phyloP scores from a whole-genome alignment of 805 yeast genomes.

The Candida patagonica region DNA sequence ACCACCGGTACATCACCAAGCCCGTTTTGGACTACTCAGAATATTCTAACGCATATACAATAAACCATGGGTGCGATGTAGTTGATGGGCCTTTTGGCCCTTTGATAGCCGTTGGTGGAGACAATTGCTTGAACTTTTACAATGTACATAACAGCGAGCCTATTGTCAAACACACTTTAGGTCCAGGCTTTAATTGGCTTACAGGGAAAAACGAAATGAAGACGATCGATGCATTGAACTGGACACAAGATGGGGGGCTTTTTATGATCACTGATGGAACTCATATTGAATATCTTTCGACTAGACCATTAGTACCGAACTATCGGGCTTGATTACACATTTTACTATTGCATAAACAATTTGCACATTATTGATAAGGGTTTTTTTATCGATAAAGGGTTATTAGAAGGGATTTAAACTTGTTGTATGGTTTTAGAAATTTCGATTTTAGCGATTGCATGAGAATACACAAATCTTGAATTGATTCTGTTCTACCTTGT shows the following conservation, averaged over 20 bases:
- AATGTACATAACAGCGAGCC: constrained; percentile 2
- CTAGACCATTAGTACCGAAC: no score
- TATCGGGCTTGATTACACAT: no score
- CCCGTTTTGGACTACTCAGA: constrained; percentile 2
- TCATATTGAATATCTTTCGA: background rate
- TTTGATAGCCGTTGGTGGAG: constrained; percentile 10
- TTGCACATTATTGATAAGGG: no score
- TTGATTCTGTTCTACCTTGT: no score
- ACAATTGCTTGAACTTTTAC: constrained; percentile 6
- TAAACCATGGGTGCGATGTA: constrained; percentile 12
- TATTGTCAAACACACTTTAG: background rate
- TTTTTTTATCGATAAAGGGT: no score
- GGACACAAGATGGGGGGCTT: background rate
- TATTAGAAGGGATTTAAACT: no score
- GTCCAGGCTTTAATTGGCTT: background rate
- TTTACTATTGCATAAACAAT: no score
- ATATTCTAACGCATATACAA: constrained; percentile 7
- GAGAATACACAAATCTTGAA: no score
- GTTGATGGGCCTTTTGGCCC: constrained; percentile 5
- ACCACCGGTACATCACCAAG: no score
- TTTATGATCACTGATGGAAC: background rate
- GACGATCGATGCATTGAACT: background rate
- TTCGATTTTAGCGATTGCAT: no score
- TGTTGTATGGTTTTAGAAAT: no score
- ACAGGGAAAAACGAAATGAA: background rate